Base-by-base conservation (phyloP, 2,329 filamentous ascomycete species). In the Diaporthe longicolla region DNA sequence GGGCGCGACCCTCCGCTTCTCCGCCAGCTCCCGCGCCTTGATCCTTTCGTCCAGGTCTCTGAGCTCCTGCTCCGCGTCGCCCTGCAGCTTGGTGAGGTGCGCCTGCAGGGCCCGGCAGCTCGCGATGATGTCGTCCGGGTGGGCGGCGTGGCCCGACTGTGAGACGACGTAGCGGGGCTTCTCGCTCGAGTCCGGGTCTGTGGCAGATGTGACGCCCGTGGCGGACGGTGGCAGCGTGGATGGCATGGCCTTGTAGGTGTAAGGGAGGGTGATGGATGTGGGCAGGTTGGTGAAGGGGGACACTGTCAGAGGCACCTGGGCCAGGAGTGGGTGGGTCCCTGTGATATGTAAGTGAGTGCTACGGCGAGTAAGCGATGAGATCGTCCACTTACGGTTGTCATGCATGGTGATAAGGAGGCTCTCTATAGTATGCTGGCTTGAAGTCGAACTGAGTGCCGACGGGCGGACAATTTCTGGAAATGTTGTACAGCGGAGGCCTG, bases 251-350 rank as follows among this genome's bases (percentile, higher is more conserved):
- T 95, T 96, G 89, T 98, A 98, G 78, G 95, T 97, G 86, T 98
- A 98, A 32, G 97, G 96, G 10, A 99, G 91, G 0, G 95, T 98
- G 26, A 95, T 94, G 35, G 96, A 93, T 40, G 94, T 93, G 15
- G 97, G 97, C 43, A 99, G 92, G 75, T 93, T 93, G 79, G 98
- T 91, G 86, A 98, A 98, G 35, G 97, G 97, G 4, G 96, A 98
- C 58, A 98, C 95, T 66, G 95, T 97, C 72, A 99, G 87, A 40
- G 97, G 95, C 54, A 98, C 92, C 85, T 99, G 97, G 77, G 95
- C 94, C 61, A 99, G 91, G 77, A 98, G 91, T 21, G 93, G 94
- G 84, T 98, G 95, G 21, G 95, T 92, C 77, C 90, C 93, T 95
- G 76, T n/a, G 50, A 11, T 58, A 17, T 73, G 68, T 77, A 71